Conservation (phyloP, 352 stramenopile genomes). For the Globisporangium polare region DNA sequence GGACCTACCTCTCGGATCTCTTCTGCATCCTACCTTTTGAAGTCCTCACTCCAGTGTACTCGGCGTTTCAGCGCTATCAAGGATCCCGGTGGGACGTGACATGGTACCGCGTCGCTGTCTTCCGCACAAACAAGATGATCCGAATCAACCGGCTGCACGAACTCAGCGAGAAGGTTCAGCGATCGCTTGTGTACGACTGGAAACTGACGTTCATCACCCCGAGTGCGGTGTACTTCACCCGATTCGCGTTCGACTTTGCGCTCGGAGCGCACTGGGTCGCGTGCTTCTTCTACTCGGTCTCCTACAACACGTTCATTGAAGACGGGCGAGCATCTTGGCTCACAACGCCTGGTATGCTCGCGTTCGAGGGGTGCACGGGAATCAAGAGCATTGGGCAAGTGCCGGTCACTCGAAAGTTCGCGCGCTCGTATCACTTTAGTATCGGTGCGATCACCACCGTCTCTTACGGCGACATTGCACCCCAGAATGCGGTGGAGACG, state of each 20-base stretch:
- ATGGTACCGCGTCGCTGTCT: slow-evolving; percentile 18
- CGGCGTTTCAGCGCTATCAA: background rate
- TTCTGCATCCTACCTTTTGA: slow-evolving; percentile 29
- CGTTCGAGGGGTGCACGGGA: slow-evolving; percentile 16
- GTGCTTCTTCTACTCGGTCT: slow-evolving; percentile 22
- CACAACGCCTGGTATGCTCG: slow-evolving; percentile 25
- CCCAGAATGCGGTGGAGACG: slow-evolving; percentile 33
- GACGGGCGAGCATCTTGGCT: slow-evolving; percentile 16
- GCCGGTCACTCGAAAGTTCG: slow-evolving; percentile 21
- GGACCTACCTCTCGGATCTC: slow-evolving; percentile 29
- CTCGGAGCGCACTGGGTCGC: slow-evolving; percentile 26
- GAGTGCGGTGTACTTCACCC: slow-evolving; percentile 14
- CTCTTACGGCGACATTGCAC: slow-evolving; percentile 38
- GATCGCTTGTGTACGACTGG: slow-evolving; percentile 20
- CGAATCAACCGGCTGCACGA: slow-evolving; percentile 19
- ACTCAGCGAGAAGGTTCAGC: slow-evolving; percentile 16
- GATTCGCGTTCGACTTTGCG: slow-evolving; percentile 21
- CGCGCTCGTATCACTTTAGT: slow-evolving; percentile 34
- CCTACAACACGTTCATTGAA: slow-evolving; percentile 18
- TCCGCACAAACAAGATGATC: slow-evolving; percentile 20
- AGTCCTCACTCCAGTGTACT: slow-evolving; percentile 14
- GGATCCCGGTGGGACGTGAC: slow-evolving; percentile 7
- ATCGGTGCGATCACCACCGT: slow-evolving; percentile 37
- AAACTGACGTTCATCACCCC: slow-evolving; percentile 9
- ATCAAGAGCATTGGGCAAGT: slow-evolving; percentile 22